Conservation (phyloP, 805 yeast genomes). For the Kluyveromyces starmeri region DNA sequence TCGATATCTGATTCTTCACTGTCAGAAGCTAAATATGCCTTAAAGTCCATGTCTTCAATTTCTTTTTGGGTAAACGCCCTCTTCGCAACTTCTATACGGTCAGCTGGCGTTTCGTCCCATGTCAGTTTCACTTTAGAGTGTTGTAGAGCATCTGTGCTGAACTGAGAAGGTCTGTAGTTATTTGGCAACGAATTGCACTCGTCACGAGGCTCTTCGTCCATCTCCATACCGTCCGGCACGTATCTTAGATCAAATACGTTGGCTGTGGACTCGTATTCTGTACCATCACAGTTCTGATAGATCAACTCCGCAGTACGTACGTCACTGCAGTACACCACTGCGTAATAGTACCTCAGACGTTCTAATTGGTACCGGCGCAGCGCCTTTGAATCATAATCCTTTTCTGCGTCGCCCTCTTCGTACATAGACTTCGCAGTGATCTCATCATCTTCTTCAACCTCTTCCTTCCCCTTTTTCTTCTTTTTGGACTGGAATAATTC, state of each 20-base stretch:
- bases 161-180: slow-evolving; percentile 66
- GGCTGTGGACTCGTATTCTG: slow-evolving; percentile 93
- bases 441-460: slow-evolving; percentile 42
- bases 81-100: slow-evolving; percentile 64
- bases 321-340: slow-evolving; percentile 76
- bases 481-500: slow-evolving; percentile 57
- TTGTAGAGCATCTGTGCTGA: slow-evolving; percentile 91
- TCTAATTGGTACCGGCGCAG: slow-evolving; percentile 88
- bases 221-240: slow-evolving; percentile 87
- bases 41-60: slow-evolving; percentile 81
- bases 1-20: slow-evolving; percentile 48
- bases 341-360: slow-evolving; percentile 86
- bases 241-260: slow-evolving; percentile 88
- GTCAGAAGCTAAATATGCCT: slow-evolving; percentile 83
- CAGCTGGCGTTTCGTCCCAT: slow-evolving; percentile 98
- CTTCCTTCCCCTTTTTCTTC: slow-evolving; percentile 29
- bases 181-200: slow-evolving; percentile 62
- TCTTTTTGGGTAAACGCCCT: slow-evolving; percentile 84
- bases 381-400: slow-evolving; percentile 76
- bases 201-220: slow-evolving; percentile 72
- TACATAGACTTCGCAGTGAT: slow-evolving; percentile 62
- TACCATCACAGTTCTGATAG: slow-evolving; percentile 83
- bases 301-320: slow-evolving; percentile 62
- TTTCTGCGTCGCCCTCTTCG: slow-evolving; percentile 73
- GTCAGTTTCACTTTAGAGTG: slow-evolving; percentile 93